Conservation (phyloP, 441 rosid genomes). For the Pelargonium cotyledonis region DNA sequence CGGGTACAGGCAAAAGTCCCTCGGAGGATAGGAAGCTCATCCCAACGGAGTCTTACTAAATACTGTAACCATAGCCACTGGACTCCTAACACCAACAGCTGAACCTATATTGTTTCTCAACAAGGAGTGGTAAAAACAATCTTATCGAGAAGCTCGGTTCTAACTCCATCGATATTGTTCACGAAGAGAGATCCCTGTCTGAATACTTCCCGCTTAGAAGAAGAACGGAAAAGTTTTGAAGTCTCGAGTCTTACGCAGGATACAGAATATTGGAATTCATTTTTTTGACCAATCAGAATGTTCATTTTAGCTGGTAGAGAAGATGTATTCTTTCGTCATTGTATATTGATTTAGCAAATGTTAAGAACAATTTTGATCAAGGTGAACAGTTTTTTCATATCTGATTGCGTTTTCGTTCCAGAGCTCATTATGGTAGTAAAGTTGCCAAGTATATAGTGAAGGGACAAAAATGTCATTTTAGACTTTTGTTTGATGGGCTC, state of each 20-base stretch:
- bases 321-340: constrained; percentile 25
- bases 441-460: too few relatives aligned
- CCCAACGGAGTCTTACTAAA: background rate
- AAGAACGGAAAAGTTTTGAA: constrained; percentile 3
- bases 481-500: too few relatives aligned
- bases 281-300: constrained; percentile 16
- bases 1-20: constrained; percentile 80
- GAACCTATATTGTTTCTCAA: constrained; percentile 4
- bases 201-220: background rate
- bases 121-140: constrained; percentile 1
- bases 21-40: constrained; percentile 41
- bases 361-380: constrained; percentile 27
- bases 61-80: constrained; percentile 6
- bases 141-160: constrained; percentile 16
- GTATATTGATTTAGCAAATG: constrained; percentile 27
- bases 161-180: constrained; percentile 11
- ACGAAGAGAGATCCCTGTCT: constrained; percentile 9
- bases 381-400: background rate
- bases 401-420: too few relatives aligned
- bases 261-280: constrained; percentile 21
- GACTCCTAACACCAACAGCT: constrained; percentile 8
- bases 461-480: too few relatives aligned
- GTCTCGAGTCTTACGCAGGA: background rate
- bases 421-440: too few relatives aligned
- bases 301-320: constrained; percentile 16